These are phyloP conservation scores for Lathyrus tuberosus DNA, from an alignment of 306 rosid species.

Conservation along the genomic window DNA sequence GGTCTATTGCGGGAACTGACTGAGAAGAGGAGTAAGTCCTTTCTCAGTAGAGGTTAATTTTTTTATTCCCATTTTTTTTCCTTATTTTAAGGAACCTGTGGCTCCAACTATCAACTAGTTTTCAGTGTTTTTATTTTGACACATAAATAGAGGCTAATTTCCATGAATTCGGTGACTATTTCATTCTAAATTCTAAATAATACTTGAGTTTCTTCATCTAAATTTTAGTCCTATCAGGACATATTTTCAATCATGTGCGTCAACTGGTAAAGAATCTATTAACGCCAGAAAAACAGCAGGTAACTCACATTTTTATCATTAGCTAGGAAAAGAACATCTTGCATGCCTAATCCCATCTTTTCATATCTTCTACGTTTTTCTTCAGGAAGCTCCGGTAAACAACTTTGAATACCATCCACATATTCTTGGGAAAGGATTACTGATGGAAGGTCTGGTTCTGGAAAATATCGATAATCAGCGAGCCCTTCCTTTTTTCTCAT, in stretches of 20 bases:
- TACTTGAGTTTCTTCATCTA: constrained; percentile 12
- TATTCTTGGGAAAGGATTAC: constrained; percentile 73
- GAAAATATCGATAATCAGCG: constrained; percentile 95
- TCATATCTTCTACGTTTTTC: constrained; percentile 83
- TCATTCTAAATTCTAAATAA: neutral
- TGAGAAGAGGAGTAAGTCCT: no score
- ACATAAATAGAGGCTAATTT: no score
- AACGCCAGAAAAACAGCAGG: constrained; percentile 21
- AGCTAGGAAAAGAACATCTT: constrained; percentile 88
- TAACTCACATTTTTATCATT: constrained; percentile 78
- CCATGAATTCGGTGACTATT: neutral
- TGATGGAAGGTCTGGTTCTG: constrained; percentile 94
- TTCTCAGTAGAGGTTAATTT: no score
- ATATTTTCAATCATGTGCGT: constrained; percentile 2
- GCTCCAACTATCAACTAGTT: no score
- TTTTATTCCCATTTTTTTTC: no score
- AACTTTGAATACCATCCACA: constrained; percentile 59
- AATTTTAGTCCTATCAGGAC: constrained; percentile 1
- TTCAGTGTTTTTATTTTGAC: no score
- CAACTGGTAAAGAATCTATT: constrained; percentile 9
- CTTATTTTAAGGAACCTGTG: no score
- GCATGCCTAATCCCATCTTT: constrained; percentile 89
- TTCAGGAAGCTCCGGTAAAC: constrained; percentile 97
- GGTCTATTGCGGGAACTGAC: no score
- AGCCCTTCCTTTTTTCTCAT: constrained; percentile 99